phyloP scores from a whole-genome alignment of 1,284 basidiomycete genomes.

The Ustilago shanxiensis region DNA sequence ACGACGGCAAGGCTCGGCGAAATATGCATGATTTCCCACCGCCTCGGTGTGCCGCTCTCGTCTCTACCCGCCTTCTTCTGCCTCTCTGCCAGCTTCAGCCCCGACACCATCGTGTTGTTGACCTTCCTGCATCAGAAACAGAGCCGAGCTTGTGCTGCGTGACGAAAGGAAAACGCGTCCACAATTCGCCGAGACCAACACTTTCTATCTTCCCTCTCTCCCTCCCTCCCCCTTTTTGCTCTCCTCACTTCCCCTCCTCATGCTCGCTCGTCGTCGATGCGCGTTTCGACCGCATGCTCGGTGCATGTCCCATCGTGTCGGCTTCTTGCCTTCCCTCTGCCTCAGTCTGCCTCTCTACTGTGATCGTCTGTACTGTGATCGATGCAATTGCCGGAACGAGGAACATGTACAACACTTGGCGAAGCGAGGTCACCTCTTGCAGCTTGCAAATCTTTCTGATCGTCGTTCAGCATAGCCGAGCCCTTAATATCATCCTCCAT shows the following conservation, averaged over 20 bases:
- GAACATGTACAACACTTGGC: neutral
- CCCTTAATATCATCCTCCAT: neutral
- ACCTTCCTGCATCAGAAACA: neutral
- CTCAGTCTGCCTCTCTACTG: neutral
- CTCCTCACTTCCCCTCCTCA: neutral
- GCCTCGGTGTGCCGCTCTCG: constrained; percentile 17
- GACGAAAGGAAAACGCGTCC: constrained; percentile 16
- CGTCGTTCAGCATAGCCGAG: constrained; percentile 42
- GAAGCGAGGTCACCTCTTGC: neutral
- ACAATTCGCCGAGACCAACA: constrained; percentile 39
- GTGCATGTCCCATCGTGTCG: constrained; percentile 12
- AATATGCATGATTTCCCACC: constrained; percentile 32
- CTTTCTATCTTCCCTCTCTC: neutral
- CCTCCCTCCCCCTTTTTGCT: neutral
- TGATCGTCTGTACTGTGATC: neutral
- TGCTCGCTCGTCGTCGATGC: constrained; percentile 9
- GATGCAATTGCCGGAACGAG: neutral
- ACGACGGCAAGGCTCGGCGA: constrained; percentile 24
- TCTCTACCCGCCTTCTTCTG: neutral
- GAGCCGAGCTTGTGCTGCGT: neutral
- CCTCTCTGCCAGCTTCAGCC: neutral
- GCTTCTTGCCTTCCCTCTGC: neutral
- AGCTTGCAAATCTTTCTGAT: constrained; percentile 21
- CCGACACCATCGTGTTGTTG: neutral
- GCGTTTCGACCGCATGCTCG: constrained; percentile 36